These are phyloP conservation scores for Emericellopsis cladophorae DNA, from an alignment of 2,329 filamentous ascomycete species.

Conservation along the genomic window DNA sequence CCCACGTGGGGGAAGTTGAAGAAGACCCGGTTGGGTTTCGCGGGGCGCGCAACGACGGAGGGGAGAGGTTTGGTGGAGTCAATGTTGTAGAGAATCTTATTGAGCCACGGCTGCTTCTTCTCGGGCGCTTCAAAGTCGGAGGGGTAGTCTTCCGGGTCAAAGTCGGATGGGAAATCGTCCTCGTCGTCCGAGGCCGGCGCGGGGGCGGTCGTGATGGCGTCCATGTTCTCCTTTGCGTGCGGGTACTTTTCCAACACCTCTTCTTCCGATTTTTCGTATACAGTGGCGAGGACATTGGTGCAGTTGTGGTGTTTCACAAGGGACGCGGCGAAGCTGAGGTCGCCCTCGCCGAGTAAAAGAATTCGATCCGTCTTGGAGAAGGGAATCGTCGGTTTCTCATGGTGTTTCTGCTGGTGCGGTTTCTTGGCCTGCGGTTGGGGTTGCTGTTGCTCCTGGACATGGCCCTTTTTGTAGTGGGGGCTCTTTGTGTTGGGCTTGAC, in stretches of 20 bases:
- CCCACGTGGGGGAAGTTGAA: slow-evolving; percentile 98
- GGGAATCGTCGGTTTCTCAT: slow-evolving; percentile 42
- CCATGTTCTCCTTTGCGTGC: slow-evolving; percentile 47
- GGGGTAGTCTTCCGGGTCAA: slow-evolving; percentile 6
- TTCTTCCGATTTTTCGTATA: slow-evolving; percentile 43
- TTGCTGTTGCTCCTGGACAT: slow-evolving; percentile 1
- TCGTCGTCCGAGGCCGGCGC: slow-evolving; percentile 8
- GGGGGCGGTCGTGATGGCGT: slow-evolving; percentile 24
- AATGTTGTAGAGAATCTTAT: slow-evolving; percentile 43
- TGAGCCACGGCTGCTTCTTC: slow-evolving; percentile 10
- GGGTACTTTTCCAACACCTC: slow-evolving; percentile 64
- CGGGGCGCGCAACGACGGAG: slow-evolving; percentile 24
- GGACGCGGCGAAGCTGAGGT: slow-evolving; percentile 64
- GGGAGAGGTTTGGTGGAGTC: slow-evolving; percentile 53
- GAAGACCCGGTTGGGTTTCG: slow-evolving; percentile 59
- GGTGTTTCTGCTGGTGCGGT: slow-evolving; percentile 12
- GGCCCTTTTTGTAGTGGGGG: neutral
- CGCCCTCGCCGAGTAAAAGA: slow-evolving; percentile 67
- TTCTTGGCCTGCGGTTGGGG: slow-evolving; percentile 5
- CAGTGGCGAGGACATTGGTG: slow-evolving; percentile 55
- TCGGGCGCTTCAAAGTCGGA: slow-evolving; percentile 6
- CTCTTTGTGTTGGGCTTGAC: neutral
- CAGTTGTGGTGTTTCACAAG: slow-evolving; percentile 55
- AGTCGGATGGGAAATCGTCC: slow-evolving; percentile 5
- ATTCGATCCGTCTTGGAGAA: slow-evolving; percentile 56